phyloP scores from a whole-genome alignment of 306 rosid genomes.

The Pyrus pyrifolia region DNA sequence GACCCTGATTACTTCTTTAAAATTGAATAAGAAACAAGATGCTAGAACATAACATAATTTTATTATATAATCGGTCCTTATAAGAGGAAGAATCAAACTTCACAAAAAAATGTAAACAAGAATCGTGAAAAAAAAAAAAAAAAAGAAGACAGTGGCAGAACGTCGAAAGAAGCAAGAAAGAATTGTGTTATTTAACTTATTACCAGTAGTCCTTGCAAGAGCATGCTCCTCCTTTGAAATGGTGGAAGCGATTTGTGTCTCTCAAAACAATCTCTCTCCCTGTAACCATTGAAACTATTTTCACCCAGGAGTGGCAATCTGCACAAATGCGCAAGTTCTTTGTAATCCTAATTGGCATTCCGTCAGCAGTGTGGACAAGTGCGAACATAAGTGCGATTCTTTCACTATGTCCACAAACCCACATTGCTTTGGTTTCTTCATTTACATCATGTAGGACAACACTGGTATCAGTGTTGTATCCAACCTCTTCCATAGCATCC shows the following conservation, averaged over 20 bases:
- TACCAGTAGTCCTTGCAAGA: conserved; percentile 64
- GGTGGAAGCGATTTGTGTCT: conserved; percentile 58
- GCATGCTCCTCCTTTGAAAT: conserved; percentile 47
- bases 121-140: neutral
- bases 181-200: neutral
- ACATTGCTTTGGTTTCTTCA: conserved; percentile 25
- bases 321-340: conserved; percentile 53
- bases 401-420: conserved; percentile 60
- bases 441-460: conserved; percentile 45
- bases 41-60: no score
- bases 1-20: conserved; percentile 50
- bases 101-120: no score
- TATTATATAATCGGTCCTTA: no score
- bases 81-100: no score
- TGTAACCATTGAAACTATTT: conserved; percentile 36
- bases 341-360: conserved; percentile 49
- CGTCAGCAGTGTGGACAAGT: conserved; percentile 31
- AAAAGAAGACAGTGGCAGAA: neutral
- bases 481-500: conserved; percentile 27
- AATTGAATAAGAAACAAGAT: no score
- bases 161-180: neutral
- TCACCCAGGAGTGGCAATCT: conserved; percentile 62
- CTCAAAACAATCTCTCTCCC: conserved; percentile 42
- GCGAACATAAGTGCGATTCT: conserved; percentile 36
- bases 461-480: conserved; percentile 35